Conservation (phyloP, 306 rosid genomes). For the Pyrus bretschneideri region DNA sequence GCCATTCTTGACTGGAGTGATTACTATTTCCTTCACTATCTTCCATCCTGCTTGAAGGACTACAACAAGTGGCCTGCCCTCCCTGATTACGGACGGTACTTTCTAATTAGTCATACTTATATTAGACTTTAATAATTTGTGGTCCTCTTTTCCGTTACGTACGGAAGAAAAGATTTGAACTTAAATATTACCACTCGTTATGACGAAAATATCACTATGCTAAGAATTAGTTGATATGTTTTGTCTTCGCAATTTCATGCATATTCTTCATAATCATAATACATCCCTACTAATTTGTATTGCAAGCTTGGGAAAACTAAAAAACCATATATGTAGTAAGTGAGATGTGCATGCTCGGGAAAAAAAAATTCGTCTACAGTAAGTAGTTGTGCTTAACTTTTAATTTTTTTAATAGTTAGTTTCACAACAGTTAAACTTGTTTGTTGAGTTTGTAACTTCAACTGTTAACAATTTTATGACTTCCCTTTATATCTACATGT, state of each 20-base stretch:
- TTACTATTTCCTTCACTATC: constrained; percentile 70
- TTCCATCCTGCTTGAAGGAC: constrained; percentile 53
- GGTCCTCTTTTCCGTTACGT: not conserved
- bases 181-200: too few species aligned
- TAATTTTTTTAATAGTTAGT: not conserved
- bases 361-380: not conserved
- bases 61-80: constrained; percentile 57
- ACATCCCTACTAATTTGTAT: not conserved
- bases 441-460: too few species aligned
- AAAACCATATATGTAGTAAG: not conserved
- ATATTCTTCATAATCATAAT: not conserved
- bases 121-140: too few species aligned
- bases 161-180: too few species aligned
- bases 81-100: constrained; percentile 33
- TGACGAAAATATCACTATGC: not conserved
- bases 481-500: not conserved
- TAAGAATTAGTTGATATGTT: not conserved
- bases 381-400: not conserved
- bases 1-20: constrained; percentile 93
- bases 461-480: not conserved
- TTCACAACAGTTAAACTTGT: not conserved
- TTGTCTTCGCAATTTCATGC: not conserved
- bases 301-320: not conserved
- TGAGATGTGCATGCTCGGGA: not conserved
- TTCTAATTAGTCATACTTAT: not conserved